Conservation (phyloP, 176 grass and related monocot genomes). For the Triticum urartu region DNA sequence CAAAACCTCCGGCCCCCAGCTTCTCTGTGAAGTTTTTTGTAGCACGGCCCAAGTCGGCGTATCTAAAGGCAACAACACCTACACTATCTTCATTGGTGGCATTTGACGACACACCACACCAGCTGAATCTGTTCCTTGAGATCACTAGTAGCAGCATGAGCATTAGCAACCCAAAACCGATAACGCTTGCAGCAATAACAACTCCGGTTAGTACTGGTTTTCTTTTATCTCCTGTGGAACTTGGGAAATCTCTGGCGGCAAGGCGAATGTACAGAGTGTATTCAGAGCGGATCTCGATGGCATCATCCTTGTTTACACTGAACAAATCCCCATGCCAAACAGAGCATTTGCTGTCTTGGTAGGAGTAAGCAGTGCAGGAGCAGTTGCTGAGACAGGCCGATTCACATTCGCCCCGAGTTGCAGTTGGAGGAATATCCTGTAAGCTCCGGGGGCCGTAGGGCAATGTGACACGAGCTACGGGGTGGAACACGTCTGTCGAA, state of each 20-base stretch:
- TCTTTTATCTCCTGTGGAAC: not conserved
- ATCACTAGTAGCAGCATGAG: not conserved
- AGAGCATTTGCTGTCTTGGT: not conserved
- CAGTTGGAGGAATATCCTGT: not conserved
- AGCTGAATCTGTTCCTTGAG: not conserved
- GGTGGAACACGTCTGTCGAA: conserved; percentile 32
- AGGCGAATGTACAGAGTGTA: not conserved
- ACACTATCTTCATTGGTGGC: not conserved
- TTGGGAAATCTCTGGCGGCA: not conserved
- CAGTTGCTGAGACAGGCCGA: conserved; percentile 34
- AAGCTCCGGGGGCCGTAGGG: conserved; percentile 3
- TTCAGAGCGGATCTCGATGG: not conserved
- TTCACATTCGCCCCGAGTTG: conserved; percentile 22
- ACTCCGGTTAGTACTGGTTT: not conserved
- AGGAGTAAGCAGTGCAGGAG: not conserved
- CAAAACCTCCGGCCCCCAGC: not conserved
- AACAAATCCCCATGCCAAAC: not conserved
- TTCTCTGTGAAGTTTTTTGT: not conserved
- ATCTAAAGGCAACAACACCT: not conserved
- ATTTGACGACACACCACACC: not conserved
- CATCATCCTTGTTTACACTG: not conserved
- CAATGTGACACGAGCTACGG: conserved; percentile 19
- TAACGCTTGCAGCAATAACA: not conserved
- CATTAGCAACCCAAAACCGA: not conserved
- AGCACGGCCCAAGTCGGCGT: not conserved